These are phyloP conservation scores for Dacryopinax primogenitus DNA, from an alignment of 768 basidiomycete genomes.

Conservation along the genomic window DNA sequence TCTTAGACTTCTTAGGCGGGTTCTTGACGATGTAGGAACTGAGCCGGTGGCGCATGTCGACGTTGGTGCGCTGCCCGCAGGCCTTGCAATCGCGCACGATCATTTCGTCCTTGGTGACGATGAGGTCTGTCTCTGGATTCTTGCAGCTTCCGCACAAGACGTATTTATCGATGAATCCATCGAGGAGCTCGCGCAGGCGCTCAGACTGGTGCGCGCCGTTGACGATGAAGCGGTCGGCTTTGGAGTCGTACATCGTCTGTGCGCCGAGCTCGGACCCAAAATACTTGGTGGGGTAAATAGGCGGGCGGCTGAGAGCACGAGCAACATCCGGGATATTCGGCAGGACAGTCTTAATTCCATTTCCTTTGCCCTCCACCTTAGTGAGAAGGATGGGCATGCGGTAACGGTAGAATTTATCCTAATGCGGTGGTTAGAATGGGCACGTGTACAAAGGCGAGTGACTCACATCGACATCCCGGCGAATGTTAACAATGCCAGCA, in stretches of 20 bases:
- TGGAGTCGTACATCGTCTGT: slow-evolving; percentile 91
- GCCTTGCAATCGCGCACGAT: slow-evolving; percentile 97
- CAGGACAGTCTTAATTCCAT: slow-evolving; percentile 98
- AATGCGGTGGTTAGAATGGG: background rate
- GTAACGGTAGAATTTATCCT: slow-evolving; percentile 90
- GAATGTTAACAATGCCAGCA: slow-evolving; percentile 75
- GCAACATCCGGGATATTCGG: slow-evolving; percentile 99
- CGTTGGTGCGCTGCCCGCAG: slow-evolving; percentile 78
- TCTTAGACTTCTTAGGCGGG: slow-evolving; percentile 71
- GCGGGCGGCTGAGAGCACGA: slow-evolving; percentile 84
- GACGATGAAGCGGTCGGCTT: slow-evolving; percentile 95
- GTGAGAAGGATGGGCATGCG: slow-evolving; percentile 91
- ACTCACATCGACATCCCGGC: slow-evolving; percentile 71
- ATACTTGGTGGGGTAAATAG: slow-evolving; percentile 93
- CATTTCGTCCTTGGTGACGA: slow-evolving; percentile 78
- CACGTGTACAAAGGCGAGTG: background rate
- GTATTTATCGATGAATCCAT: slow-evolving; percentile 96
- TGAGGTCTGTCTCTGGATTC: slow-evolving; percentile 94
- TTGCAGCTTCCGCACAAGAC: slow-evolving; percentile 96
- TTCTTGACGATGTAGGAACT: slow-evolving; percentile 96
- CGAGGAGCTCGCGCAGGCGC: slow-evolving; percentile 88
- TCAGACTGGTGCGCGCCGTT: slow-evolving; percentile 90
- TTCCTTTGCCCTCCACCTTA: slow-evolving; percentile 98
- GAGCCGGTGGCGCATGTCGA: slow-evolving; percentile 96
- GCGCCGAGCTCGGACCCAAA: slow-evolving; percentile 98